A percentile compares a stretch with the other conserved stretches of the same genome.
Conservation (phyloP, 2,329 filamentous ascomycete species). For the Cordyceps fumosorosea region DNA sequence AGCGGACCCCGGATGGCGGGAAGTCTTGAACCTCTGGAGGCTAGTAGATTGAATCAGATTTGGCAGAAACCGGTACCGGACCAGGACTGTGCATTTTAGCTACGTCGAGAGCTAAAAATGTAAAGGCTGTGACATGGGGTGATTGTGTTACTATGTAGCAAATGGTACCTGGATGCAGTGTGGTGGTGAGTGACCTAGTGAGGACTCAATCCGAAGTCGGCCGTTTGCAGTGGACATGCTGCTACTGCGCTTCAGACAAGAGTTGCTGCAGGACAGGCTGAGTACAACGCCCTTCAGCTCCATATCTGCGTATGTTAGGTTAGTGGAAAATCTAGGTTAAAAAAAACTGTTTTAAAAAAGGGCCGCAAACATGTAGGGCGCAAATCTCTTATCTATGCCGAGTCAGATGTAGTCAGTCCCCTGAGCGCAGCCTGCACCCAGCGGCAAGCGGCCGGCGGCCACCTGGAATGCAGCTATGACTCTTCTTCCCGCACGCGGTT, state of each 20-base stretch:
- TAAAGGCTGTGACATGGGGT: not conserved
- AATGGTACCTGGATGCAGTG: not conserved
- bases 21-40: not conserved
- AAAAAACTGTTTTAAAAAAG: not conserved
- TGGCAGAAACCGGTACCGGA: not conserved
- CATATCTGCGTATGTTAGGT: not conserved
- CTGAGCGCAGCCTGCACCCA: not conserved
- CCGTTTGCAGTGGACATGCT: slow-evolving; percentile 2
- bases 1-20: not conserved
- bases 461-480: not conserved
- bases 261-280: not conserved
- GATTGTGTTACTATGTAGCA: not conserved
- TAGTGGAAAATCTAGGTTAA: too few relatives aligned
- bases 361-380: not conserved
- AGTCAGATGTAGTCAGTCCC: not conserved
- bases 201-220: slow-evolving; percentile 9
- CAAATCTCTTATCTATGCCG: not conserved
- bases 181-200: not conserved
- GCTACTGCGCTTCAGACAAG: not conserved
- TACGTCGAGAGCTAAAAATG: not conserved
- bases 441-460: not conserved
- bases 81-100: not conserved
- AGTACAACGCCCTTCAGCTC: not conserved
- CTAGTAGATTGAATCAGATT: not conserved
- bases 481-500: not conserved